Base-by-base conservation (phyloP, 176 grass and related monocot species). In the Leersia perrieri region DNA sequence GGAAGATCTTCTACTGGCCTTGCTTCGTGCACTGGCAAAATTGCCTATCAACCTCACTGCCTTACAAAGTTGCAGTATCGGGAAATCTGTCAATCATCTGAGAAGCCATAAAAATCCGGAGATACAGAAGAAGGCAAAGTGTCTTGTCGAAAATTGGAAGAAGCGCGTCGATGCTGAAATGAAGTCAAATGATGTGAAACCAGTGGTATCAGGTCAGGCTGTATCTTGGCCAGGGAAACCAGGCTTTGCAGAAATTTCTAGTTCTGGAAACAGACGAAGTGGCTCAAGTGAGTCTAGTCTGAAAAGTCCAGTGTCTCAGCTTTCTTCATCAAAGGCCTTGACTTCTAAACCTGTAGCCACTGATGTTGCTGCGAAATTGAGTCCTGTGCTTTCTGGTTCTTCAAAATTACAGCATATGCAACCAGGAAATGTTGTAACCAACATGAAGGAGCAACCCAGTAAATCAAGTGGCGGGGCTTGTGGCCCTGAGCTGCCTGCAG, bases 151-250 rank as follows among this genome's bases (percentile, higher is more conserved):
- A 35, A 92, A 85, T 36, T 98, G 92, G 95, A 98, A 98, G 81
- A 98, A 91, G 78, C 90, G 95, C 28, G 95, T 98, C 76, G 88
- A 98, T 83, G 92, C 95, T 15, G 95, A 98, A 82, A 98, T 98
- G 92, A 98, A 95, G 75, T 91, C 82, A 39, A 93, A 91, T 80
- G 96, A 98, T 51, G 84, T 45, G 6, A 95, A 98, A 80, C 5
- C 80, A 73, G 58, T 82, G 55, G 82, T 77, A 41, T 89, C 90
- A 67, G 75, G 80, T 44, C 92, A 92, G 76, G 53, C 88, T 89
- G 92, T 73, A 69, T 86, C 75, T 33, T 98, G 95, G 92, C 58
- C 84, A 25, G 90, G 84, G 15, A 98, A 93, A 76, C 25, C 66
- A 45, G 90, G 86, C 4, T 90, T 87, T 62, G 57, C 89, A 83